Evolutionary conservation across 371 early-diverging fungal genomes (phyloP).

Genomic region (Saksenaea vasiformis): DNA sequence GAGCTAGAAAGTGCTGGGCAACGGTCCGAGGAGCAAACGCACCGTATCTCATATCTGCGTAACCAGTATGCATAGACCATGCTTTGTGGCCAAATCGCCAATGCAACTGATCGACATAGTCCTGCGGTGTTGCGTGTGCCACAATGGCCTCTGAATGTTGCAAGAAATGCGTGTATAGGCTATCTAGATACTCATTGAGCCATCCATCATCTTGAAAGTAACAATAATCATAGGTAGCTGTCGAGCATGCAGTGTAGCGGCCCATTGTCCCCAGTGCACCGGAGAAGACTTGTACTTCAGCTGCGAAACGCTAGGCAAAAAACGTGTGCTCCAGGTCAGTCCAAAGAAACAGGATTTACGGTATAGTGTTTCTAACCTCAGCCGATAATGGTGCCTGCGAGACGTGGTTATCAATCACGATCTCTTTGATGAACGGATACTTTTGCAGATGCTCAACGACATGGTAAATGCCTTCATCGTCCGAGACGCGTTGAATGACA

Average conservation of each 20-base stretch:
- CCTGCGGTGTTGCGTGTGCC: constrained; percentile 51
- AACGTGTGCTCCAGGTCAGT: background rate
- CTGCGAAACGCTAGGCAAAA: background rate
- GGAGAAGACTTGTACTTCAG: background rate
- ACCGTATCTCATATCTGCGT: constrained; percentile 64
- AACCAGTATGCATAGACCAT: constrained; percentile 58
- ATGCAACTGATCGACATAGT: constrained; percentile 54
- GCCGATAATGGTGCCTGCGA: constrained; percentile 27
- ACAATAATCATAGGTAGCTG: constrained; percentile 52
- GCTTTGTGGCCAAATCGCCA: constrained; percentile 53
- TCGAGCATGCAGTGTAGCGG: constrained; percentile 42
- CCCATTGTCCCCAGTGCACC: background rate
- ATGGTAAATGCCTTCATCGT: constrained; percentile 45
- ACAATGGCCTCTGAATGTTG: constrained; percentile 52
- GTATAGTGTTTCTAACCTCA: constrained; percentile 18
- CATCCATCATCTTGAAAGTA: constrained; percentile 69
- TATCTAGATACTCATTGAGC: constrained; percentile 63
- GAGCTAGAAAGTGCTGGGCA: constrained; percentile 51
- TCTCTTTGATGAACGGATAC: constrained; percentile 61
- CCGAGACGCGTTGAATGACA: constrained; percentile 52
- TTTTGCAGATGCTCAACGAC: constrained; percentile 49
- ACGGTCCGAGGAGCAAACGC: constrained; percentile 51
- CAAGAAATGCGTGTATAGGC: constrained; percentile 59
- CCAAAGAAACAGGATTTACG: background rate
- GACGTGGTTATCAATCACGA: constrained; percentile 57